Evolutionary conservation across 306 rosid species (phyloP).

Genomic region (Cucurbita argyrosperma): DNA sequence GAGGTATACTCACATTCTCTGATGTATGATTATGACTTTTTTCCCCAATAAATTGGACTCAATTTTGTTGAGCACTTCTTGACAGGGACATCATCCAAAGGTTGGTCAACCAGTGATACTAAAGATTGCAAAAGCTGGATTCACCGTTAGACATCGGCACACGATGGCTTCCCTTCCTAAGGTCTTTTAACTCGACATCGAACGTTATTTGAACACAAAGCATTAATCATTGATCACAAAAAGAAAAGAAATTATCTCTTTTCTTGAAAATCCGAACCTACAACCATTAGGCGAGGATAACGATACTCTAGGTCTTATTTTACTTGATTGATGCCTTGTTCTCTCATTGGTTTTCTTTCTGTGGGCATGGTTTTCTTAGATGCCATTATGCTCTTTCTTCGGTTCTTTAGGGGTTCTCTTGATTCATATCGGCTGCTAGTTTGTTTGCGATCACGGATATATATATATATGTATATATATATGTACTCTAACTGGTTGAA

Average conservation of each 20-base stretch:
- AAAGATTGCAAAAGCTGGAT: constrained; percentile 47
- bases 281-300: not conserved
- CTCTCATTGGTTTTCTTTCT: no score
- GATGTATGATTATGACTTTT: not conserved
- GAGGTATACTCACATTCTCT: constrained; percentile 31
- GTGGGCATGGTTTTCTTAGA: no score
- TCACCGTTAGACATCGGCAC: constrained; percentile 45
- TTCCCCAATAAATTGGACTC: not conserved
- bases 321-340: no score
- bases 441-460: no score
- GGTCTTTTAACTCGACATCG: constrained; percentile 22
- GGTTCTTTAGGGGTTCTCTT: no score
- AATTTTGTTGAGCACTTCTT: constrained; percentile 10
- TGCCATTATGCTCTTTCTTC: no score
- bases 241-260: not conserved
- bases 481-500: no score
- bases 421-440: no score
- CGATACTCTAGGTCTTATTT: not conserved
- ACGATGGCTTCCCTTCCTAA: constrained; percentile 42
- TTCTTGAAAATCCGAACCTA: not conserved
- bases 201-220: not conserved
- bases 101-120: constrained; percentile 65
- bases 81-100: constrained; percentile 71
- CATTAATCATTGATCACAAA: no score
- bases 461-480: no score